Base-by-base conservation (phyloP, 176 grass and related monocot species). In the Aegilops bicornis region DNA sequence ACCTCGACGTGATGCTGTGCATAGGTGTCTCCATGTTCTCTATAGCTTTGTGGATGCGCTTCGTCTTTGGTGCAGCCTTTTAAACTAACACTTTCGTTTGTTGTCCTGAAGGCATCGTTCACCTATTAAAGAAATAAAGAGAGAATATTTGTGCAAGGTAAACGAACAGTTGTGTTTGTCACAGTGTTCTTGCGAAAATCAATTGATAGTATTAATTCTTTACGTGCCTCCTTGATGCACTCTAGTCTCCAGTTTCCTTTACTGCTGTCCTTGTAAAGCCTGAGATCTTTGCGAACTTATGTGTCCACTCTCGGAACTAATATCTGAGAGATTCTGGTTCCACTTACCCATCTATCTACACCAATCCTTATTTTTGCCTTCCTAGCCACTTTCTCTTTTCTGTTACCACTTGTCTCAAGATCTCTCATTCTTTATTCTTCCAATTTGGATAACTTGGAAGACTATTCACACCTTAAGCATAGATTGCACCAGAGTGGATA, bases 61-160 rank as follows among this genome's bases (percentile, higher is more conserved):
- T 90, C 84, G 72, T 83, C 82, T 87, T 80, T 87, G 81, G 80
- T 91, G 93, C 85, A 90, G 88, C 90, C 84, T 83, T 98, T 79
- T 90, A 83, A 96, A 96, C 91, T 98, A 95, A 98, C 77, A 47
- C 69, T 89, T 93, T 92, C 25, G 71, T 93, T 90, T 96, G 82
- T 96, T 94, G 86, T 94, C 91, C 88, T 98, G 96, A 98, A 96
- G 97, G 94, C 97, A 95, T 88, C 94, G 89, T 94, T 99, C 97
- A 78, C 97, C 97, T 86, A 89, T 94, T 90, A 94, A 92, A 94
- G 97, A 99, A 91, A 99, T 94, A 91, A 99, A 99, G 94, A 91
- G 97, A 94, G 97, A 99, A 84, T 99, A 99, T 94, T 73, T 93
- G 76, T 99, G 97, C 94, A 99, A 99, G 97, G 97, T 99, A 99